These are phyloP conservation scores for Macrophomina pseudophaseolina DNA, from an alignment of 2,329 filamentous ascomycete genomes.

Conservation along the genomic window DNA sequence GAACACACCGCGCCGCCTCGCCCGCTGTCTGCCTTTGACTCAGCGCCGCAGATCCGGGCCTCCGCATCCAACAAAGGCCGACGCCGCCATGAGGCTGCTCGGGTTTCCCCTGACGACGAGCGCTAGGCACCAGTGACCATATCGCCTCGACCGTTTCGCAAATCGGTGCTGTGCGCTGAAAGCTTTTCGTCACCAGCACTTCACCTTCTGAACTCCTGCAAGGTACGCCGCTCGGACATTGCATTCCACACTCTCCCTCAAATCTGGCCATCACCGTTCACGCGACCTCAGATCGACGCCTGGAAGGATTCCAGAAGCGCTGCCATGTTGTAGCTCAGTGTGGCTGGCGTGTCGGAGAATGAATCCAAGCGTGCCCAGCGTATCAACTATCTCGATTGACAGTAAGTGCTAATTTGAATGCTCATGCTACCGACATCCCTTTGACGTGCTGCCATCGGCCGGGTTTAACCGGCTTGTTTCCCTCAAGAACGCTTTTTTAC, in stretches of 20 bases:
- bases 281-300: neutral
- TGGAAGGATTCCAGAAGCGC: conserved; percentile 1
- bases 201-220: conserved; percentile 11
- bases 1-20: neutral
- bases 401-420: conserved; percentile 9
- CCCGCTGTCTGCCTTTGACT: conserved; percentile 15
- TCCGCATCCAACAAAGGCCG: neutral
- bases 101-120: conserved; percentile 11
- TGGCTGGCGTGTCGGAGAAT: neutral
- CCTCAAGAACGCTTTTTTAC: neutral
- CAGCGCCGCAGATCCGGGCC: conserved; percentile 22
- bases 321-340: neutral
- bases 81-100: neutral
- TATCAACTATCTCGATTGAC: neutral
- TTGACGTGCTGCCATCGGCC: conserved; percentile 7
- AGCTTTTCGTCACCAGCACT: conserved; percentile 4
- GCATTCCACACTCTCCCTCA: conserved; percentile 17
- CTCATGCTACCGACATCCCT: neutral
- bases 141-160: conserved; percentile 8
- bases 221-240: conserved; percentile 25
- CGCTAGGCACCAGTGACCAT: no score
- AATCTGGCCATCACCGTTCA: neutral
- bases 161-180: conserved; percentile 5
- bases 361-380: neutral
- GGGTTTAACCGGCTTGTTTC: neutral